Evolutionary conservation across 805 yeast species (phyloP).

Genomic region (Lipomyces sp.): DNA sequence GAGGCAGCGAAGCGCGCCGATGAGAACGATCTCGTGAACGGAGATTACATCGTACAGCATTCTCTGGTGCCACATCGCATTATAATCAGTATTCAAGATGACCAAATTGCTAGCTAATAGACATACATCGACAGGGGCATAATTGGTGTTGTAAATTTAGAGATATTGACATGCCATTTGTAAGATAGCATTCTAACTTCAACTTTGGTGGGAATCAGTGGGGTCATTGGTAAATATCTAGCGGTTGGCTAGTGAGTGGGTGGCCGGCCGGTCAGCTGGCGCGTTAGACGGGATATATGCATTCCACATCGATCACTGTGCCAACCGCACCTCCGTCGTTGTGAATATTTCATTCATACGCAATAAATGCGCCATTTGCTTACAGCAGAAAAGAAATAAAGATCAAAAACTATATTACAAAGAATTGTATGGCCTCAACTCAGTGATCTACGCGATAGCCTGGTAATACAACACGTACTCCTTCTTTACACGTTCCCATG

Average conservation of each 20-base stretch:
- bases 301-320: background rate
- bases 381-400: background rate
- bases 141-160: background rate
- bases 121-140: background rate
- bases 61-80: constrained; percentile 38
- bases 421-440: background rate
- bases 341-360: background rate
- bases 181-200: background rate
- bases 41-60: constrained; percentile 47
- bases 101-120: background rate
- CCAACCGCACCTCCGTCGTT: background rate
- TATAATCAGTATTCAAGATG: constrained; percentile 28
- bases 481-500: constrained; percentile 89
- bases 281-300: background rate
- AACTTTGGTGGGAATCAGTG: background rate
- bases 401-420: background rate
- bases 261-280: too few species aligned
- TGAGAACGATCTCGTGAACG: constrained; percentile 67
- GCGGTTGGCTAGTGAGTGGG: background rate
- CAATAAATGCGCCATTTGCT: background rate
- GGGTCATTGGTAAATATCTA: background rate
- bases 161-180: background rate
- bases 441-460: constrained; percentile 57
- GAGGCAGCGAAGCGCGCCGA: constrained; percentile 49
- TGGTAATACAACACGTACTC: constrained; percentile 66